Conservation (phyloP, 1,284 basidiomycete genomes). For the Sporisorium sorghi region DNA sequence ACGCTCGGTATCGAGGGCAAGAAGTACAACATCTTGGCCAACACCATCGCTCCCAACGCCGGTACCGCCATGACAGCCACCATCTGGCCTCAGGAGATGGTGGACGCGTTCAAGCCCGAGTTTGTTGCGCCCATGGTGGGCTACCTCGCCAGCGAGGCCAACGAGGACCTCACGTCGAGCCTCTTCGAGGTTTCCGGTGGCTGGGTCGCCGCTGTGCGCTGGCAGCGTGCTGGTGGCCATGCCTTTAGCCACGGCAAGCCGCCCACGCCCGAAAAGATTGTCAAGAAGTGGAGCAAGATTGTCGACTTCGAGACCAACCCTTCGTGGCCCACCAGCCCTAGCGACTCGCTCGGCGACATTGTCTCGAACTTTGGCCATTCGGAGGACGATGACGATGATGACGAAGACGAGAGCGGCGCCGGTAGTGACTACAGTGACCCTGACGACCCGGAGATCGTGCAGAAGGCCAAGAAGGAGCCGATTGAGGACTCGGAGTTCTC, state of each 20-base stretch:
- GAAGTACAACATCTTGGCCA: slow-evolving; percentile 86
- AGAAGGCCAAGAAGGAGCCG: slow-evolving; percentile 79
- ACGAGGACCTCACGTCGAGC: slow-evolving; percentile 79
- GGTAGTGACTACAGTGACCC: slow-evolving; percentile 76
- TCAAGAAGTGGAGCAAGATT: slow-evolving; percentile 66
- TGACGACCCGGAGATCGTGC: slow-evolving; percentile 86
- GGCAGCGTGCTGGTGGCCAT: slow-evolving; percentile 87
- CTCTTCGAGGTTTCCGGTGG: slow-evolving; percentile 92
- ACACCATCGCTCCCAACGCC: slow-evolving; percentile 90
- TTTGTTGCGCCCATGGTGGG: slow-evolving; percentile 91
- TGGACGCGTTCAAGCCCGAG: slow-evolving; percentile 95
- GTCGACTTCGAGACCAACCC: slow-evolving; percentile 67
- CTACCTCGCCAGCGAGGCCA: slow-evolving; percentile 84
- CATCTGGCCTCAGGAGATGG: slow-evolving; percentile 86
- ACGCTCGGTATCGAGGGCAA: slow-evolving; percentile 91
- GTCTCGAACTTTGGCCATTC: slow-evolving; percentile 63
- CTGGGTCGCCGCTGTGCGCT: slow-evolving; percentile 90
- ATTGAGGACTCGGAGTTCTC: slow-evolving; percentile 66
- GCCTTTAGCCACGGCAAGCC: slow-evolving; percentile 66
- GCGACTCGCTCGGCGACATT: slow-evolving; percentile 66
- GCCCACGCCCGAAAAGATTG: slow-evolving; percentile 61
- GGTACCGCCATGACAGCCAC: slow-evolving; percentile 73
- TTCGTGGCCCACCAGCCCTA: slow-evolving; percentile 61
- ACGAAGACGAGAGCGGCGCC: slow-evolving; percentile 40
- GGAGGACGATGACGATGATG: slow-evolving; percentile 60